Evolutionary conservation across 2,329 filamentous ascomycete genomes (phyloP), one percentile per base, ranked within the genome.

Genomic region (Aspergillus flavus): DNA sequence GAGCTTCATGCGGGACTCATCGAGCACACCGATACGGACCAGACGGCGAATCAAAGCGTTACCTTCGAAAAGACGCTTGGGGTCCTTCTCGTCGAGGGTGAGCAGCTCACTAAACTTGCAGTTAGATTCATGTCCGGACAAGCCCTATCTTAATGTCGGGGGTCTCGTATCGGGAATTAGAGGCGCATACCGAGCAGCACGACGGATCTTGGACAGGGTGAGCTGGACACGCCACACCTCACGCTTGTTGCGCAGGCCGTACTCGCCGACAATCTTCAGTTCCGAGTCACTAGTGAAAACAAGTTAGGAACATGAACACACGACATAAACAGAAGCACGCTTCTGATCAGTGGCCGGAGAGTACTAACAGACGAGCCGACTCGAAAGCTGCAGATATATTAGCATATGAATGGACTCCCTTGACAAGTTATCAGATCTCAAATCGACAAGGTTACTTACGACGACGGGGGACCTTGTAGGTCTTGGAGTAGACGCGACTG

Each of bases 1-100:
- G 89, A 99, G 95, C 92, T 97, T 99, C 95, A 99, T 99, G 89
- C 95, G 95, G 82, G 94, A 94, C 88, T 99, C 95, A 83, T 99
- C 95, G 80, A 99, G 93, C 80, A 99, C 95, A 92, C 95, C 95
- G 82, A 98, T 94, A 83, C 95, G 95, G 74, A 99, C 95, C 75
- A 99, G 93, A 92, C 95, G 95, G 83, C 95, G 95, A 91, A 99
- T 99, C 83, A 99, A 90, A 82, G 95, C 95, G 85, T 99, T 99
- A 85, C 95, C 95, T 89, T 99, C 95, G 89, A 99, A 99, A 75
- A 99, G 94, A 86, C 95, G 94, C 91, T 98, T 98, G 83, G 95
- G 95, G 87, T 99, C 95, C 88, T 99, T 99, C 89, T 99, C 95
- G 81, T 99, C 95, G 82, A 99, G 92, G 79, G 95, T 99, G 82